Base-by-base conservation (phyloP, 2,329 filamentous ascomycete species). In the Monosporascus sp. region DNA sequence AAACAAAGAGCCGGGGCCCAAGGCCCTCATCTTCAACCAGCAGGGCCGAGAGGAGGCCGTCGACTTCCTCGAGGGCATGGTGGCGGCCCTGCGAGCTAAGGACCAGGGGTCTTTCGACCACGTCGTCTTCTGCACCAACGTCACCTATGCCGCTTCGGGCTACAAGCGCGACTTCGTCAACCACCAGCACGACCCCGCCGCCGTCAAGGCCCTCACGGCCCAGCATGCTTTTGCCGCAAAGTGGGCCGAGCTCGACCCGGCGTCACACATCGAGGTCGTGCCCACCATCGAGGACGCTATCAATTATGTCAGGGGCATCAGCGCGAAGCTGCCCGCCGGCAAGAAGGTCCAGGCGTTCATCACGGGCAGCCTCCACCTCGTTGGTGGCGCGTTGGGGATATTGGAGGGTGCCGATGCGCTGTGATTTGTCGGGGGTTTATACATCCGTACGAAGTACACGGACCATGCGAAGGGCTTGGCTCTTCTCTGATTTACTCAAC, bases 11-110 rank as follows among this genome's bases (percentile, higher is more conserved):
- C n/a, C 52, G 4, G 61, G 61, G 1, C 60, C 63, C 11, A 75
- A 76, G 47, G 70, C 79, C 41, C 75, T 99, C 48, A 86, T 97
- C 52, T 99, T 97, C 79, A 97, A 97, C 70, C 94, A 97, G 70
- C 83, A 86, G 66, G 81, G 79, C 45, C 78, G 80, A 51, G 67
- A 72, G 27, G 78, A 80, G 64, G 74, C 79, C 37, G 68, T 82
- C 26, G 71, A 77, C 51, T 82, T 86, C 49, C 73, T 86, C 14
- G 70, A 73, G 20, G 72, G 73, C 3, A 70, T 85, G 22, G 62
- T 75, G 55, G 63, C 65, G 2, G 68, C 72, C 4, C 63, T 67
- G 8, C 65, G 68, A 22, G 60, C 65, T 40, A 68, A 65, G 54
- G 59, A 62, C 0, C 62, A 66, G 27, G 62, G 61, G 9, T 59